Conservation (phyloP, 257 asterid genomes). For the Scutellaria baicalensis region DNA sequence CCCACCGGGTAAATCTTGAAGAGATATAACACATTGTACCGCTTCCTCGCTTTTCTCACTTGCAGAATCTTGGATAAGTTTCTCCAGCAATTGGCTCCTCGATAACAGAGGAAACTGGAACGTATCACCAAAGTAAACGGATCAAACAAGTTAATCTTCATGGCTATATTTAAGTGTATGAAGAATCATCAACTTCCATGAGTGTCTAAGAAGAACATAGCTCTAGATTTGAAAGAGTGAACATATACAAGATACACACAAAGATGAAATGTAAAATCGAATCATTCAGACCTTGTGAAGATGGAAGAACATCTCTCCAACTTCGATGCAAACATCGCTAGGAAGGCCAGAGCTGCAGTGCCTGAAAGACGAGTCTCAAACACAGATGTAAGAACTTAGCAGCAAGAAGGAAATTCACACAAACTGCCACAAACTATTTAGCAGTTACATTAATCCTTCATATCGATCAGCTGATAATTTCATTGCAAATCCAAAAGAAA, state of each 20-base stretch:
- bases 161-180: background rate
- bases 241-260: background rate
- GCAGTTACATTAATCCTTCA: background rate
- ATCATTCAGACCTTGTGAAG: constrained; percentile 47
- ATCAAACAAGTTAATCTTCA: background rate
- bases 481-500: background rate
- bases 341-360: constrained; percentile 43
- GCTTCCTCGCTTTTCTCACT: constrained; percentile 5
- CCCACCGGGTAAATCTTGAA: constrained; percentile 44
- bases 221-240: background rate
- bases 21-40: constrained; percentile 11
- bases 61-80: constrained; percentile 20
- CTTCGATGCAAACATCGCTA: constrained; percentile 42
- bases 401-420: background rate
- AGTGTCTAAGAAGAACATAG: background rate
- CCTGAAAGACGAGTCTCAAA: constrained; percentile 26
- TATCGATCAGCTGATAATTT: background rate
- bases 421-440: background rate
- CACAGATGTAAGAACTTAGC: background rate
- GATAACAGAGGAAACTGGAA: constrained; percentile 46
- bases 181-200: background rate
- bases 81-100: constrained; percentile 32
- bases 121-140: background rate
- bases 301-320: constrained; percentile 40
- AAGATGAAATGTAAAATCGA: background rate